Base-by-base conservation (phyloP, 495 filamentous ascomycete genomes). In the Haplographium delicatum region DNA sequence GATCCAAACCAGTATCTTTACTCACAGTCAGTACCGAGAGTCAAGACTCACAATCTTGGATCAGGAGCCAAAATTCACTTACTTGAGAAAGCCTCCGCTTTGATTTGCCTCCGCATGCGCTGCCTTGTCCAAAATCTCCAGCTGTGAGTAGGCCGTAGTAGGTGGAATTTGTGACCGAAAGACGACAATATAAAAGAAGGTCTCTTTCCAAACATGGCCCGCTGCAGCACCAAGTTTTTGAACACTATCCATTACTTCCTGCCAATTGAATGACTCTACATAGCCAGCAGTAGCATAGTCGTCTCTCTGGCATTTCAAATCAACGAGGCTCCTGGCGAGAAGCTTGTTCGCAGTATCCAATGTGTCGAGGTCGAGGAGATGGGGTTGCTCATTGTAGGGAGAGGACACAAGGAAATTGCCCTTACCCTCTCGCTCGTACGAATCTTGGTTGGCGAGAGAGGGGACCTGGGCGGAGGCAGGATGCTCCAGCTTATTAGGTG, bases 11-110 rank as follows among this genome's bases (percentile, higher is more conserved):
- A 93, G 68, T 91, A 90, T 54, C 76, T 79, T 59, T n/a, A 23
- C 2, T 28, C 18, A 54, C 18, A 2, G 57, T 68, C 47, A 66
- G 59, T 59, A 4, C 22, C 19, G 18, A n/a, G n/a, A n/a, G n/a
- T n/a, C n/a, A n/a, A n/a, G n/a, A n/a, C n/a, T n/a, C n/a, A n/a
- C n/a, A 20, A 44, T 9, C 15, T 9, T 66, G 54, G 56, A 62
- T 44, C 56, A 60, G 20, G 15, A 23, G 5, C 6, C 25, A 35
- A n/a, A 27, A 58, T 5, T 51, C 20, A 31, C 72, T 28, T 65
- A 79, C 78, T 94, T 93, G 59, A 95, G 68, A 60, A 96, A 73
- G n/a, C 90, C 89, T 1, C 88, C 89, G 55, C 81, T 84, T 27
- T 71, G 71, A 4, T 77, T 81, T 9, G 90, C 90, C 65, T 95